phyloP scores from a whole-genome alignment of 495 filamentous ascomycete genomes.

The Oleoguttula mirabilis region DNA sequence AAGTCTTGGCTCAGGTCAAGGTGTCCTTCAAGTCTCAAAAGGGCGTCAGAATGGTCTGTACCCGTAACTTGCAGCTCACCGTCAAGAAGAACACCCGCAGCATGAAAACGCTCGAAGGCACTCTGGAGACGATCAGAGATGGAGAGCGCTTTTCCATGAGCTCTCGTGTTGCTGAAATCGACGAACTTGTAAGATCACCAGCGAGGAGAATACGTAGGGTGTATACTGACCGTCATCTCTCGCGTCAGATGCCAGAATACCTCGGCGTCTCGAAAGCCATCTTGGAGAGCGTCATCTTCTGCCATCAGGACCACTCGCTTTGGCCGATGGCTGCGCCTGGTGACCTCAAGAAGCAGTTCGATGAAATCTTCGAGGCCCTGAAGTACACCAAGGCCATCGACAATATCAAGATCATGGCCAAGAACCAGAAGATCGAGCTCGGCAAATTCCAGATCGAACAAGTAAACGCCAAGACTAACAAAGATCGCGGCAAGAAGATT shows the following conservation, averaged over 20 bases:
- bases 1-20: slow-evolving; percentile 84
- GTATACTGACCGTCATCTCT: neutral
- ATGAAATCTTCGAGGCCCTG: slow-evolving; percentile 93
- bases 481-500: slow-evolving; percentile 64
- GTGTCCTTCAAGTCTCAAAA: slow-evolving; percentile 68
- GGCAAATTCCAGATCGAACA: slow-evolving; percentile 58
- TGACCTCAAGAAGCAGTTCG: slow-evolving; percentile 80
- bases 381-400: slow-evolving; percentile 97
- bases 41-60: slow-evolving; percentile 65
- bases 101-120: slow-evolving; percentile 71
- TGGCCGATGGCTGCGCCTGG: slow-evolving; percentile 93
- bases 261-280: slow-evolving; percentile 84
- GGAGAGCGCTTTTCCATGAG: slow-evolving; percentile 73
- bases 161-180: slow-evolving; percentile 63
- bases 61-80: slow-evolving; percentile 68
- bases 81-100: slow-evolving; percentile 65
- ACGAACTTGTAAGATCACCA: too few species aligned
- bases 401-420: slow-evolving; percentile 74
- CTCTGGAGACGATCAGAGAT: slow-evolving; percentile 58
- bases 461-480: slow-evolving; percentile 66
- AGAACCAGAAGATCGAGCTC: slow-evolving; percentile 67
- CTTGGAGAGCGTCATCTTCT: slow-evolving; percentile 91
- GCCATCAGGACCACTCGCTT: slow-evolving; percentile 92
- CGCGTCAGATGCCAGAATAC: slow-evolving; percentile 69
- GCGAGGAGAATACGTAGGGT: too few species aligned